Percentiles rank a stretch among this genome's conserved stretches.
phyloP scores from a whole-genome alignment of 441 rosid species.

The Syzygium syzygioides region DNA sequence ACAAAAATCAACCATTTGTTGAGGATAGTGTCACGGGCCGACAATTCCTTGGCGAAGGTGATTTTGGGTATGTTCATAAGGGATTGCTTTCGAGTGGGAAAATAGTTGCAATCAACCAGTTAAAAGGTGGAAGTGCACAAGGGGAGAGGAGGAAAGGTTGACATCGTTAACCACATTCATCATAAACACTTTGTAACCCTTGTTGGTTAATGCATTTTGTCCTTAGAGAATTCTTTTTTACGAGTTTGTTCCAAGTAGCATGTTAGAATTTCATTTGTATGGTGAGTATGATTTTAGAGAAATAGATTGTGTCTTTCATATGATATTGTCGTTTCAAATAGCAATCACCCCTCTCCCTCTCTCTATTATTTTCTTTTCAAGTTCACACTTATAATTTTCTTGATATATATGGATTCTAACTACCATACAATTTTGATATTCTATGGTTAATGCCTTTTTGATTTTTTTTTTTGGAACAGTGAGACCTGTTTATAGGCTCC shows the following conservation, averaged over 20 bases:
- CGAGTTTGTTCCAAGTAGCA: conserved; percentile 4
- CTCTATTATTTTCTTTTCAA: background rate
- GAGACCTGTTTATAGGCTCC: no score
- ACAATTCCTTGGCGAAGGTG: background rate
- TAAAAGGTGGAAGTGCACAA: conserved; percentile 1
- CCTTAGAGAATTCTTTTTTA: conserved; percentile 1
- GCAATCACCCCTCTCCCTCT: no score
- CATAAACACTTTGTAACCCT: background rate
- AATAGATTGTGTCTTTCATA: no score
- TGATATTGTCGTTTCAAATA: no score
- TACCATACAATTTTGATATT: no score
- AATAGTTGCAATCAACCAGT: conserved; percentile 4
- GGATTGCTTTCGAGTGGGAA: conserved; percentile 1
- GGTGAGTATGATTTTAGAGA: background rate
- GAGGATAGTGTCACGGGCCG: no score
- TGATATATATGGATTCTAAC: no score
- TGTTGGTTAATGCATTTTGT: conserved; percentile 3
- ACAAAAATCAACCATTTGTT: no score
- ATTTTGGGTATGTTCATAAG: conserved; percentile 3
- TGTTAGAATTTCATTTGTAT: conserved; percentile 2
- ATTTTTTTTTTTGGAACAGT: no score
- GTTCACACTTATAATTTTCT: no score
- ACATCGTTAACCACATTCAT: background rate
- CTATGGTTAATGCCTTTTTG: no score
- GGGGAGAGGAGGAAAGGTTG: conserved; percentile 3